Conservation (phyloP, 1,139 yeast species). For the Candida neerlandica region DNA sequence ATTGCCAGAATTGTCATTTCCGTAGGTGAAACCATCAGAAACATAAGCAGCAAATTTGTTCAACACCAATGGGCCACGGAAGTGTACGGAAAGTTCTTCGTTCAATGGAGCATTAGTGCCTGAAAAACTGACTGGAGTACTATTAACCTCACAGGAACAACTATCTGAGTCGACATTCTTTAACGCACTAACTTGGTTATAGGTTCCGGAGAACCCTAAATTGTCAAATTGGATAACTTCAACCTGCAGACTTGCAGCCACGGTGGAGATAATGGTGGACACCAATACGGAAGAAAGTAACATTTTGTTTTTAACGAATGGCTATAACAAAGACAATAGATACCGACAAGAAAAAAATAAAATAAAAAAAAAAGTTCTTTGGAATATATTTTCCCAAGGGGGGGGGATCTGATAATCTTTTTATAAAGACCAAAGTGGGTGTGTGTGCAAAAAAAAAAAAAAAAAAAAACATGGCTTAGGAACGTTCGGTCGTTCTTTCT, state of each 20-base stretch:
- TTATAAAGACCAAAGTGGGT: background rate
- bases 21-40: slow-evolving; percentile 43
- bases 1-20: slow-evolving; percentile 41
- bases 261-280: background rate
- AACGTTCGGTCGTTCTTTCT: background rate
- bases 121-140: slow-evolving; percentile 54
- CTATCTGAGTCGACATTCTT: slow-evolving; percentile 47
- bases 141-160: slow-evolving; percentile 63
- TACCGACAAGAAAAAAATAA: background rate
- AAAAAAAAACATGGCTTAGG: background rate
- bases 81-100: slow-evolving; percentile 89
- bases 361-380: background rate
- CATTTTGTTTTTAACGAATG: slow-evolving; percentile 1
- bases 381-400: background rate
- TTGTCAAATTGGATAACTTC: slow-evolving; percentile 53
- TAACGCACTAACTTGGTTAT: slow-evolving; percentile 70
- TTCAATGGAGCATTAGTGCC: slow-evolving; percentile 83
- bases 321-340: background rate
- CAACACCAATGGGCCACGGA: slow-evolving; percentile 88
- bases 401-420: background rate
- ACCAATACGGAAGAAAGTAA: slow-evolving; percentile 2
- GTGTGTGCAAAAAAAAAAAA: background rate
- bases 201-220: slow-evolving; percentile 80
- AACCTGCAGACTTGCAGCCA: slow-evolving; percentile 11
- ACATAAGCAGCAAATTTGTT: slow-evolving; percentile 68